These are phyloP conservation scores for Caulochytrium protostelioides DNA, from an alignment of 371 early-diverging fungal species.

Conservation along the genomic window DNA sequence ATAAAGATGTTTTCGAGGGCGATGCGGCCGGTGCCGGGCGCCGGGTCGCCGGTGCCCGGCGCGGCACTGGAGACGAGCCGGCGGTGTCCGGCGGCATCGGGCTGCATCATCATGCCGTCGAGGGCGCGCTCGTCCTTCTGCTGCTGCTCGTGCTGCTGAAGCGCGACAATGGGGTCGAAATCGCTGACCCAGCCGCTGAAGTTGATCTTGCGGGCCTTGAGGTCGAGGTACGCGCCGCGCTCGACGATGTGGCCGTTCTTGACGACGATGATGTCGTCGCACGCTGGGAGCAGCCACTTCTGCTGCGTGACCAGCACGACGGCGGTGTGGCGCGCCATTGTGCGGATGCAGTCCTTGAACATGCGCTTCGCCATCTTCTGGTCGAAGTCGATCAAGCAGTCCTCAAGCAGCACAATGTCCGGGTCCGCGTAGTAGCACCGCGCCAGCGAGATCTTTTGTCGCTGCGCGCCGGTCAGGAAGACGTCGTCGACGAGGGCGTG, in stretches of 20 bases:
- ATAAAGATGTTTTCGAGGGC: too few relatives aligned
- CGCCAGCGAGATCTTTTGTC: slow-evolving; percentile 23
- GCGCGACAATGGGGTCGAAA: slow-evolving; percentile 12
- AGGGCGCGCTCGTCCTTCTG: too few relatives aligned
- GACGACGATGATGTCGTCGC: slow-evolving; percentile 38
- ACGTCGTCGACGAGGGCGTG: slow-evolving; percentile 13
- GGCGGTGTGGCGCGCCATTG: slow-evolving; percentile 20
- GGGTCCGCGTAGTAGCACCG: slow-evolving; percentile 19
- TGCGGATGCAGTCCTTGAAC: slow-evolving; percentile 38
- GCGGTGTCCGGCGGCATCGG: too few relatives aligned
- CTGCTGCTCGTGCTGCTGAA: too few relatives aligned
- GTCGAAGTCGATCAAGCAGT: slow-evolving; percentile 15
- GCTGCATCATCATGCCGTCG: too few relatives aligned
- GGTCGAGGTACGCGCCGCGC: slow-evolving; percentile 41
- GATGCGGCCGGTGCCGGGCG: too few relatives aligned
- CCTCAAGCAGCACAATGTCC: slow-evolving; percentile 16
- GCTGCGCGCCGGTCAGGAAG: slow-evolving; percentile 16
- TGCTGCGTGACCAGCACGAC: slow-evolving; percentile 45
- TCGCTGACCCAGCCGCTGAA: slow-evolving; percentile 22
- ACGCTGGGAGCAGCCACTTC: slow-evolving; percentile 32
- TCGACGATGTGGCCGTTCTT: slow-evolving; percentile 41
- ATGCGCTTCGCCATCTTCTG: slow-evolving; percentile 25
- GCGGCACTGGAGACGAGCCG: too few relatives aligned
- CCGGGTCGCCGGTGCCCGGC: too few relatives aligned
- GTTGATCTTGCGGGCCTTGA: slow-evolving; percentile 26